phyloP scores from a whole-genome alignment of 2,329 filamentous ascomycete species.

The Xylariaceae sp. region DNA sequence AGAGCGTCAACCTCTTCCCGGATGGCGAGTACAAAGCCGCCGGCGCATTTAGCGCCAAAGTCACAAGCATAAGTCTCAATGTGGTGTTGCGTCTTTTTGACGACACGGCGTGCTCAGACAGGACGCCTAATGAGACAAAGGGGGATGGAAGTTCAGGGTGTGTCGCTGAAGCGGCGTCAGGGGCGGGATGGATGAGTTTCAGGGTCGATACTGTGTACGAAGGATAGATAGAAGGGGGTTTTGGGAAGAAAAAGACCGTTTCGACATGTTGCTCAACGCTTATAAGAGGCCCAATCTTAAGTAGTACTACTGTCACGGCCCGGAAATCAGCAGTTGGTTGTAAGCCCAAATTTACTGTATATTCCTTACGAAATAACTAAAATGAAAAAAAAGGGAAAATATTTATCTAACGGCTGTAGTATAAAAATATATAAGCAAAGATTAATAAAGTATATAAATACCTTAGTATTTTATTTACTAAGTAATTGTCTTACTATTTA shows the following conservation, averaged over 20 bases:
- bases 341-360: no score
- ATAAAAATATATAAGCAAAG: no score
- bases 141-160: slow-evolving; percentile 8
- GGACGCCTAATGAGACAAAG: slow-evolving; percentile 4
- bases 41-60: slow-evolving; percentile 13
- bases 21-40: slow-evolving; percentile 9
- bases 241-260: slow-evolving; percentile 4
- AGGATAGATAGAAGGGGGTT: slow-evolving; percentile 2
- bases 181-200: slow-evolving; percentile 13
- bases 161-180: slow-evolving; percentile 6
- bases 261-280: slow-evolving; percentile 4
- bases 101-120: slow-evolving; percentile 6
- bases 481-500: no score
- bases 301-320: not conserved
- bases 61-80: slow-evolving; percentile 9
- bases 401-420: no score
- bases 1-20: slow-evolving; percentile 15
- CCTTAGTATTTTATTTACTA: no score
- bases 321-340: no score
- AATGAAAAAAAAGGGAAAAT: no score
- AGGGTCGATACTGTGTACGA: slow-evolving; percentile 8
- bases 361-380: no score
- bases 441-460: no score
- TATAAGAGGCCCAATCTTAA: slow-evolving; percentile 2
- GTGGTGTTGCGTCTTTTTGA: slow-evolving; percentile 10